These are phyloP conservation scores for Musa acuminata DNA, from an alignment of 176 grass and related monocot genomes.

Conservation along the genomic window DNA sequence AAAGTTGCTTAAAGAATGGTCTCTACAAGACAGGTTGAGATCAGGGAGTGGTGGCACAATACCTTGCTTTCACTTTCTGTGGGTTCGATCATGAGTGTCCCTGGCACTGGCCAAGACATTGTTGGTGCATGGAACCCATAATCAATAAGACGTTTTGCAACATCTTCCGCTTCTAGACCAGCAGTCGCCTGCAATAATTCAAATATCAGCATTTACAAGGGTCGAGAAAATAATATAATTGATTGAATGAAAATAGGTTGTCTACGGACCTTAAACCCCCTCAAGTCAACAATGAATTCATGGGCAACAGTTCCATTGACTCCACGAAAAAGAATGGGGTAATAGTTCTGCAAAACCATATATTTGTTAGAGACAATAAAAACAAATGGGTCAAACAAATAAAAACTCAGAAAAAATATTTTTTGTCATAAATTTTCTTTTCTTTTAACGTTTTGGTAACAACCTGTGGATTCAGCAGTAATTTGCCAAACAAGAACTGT, in stretches of 20 bases:
- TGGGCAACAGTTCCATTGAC: constrained; percentile 94
- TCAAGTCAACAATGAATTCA: constrained; percentile 95
- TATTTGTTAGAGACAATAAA: neutral
- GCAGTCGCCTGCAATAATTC: constrained; percentile 52
- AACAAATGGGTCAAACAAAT: constrained; percentile 10
- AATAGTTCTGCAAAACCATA: constrained; percentile 64
- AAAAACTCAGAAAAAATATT: neutral
- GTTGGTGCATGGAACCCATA: constrained; percentile 96
- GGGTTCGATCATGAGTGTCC: constrained; percentile 99
- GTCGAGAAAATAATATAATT: constrained; percentile 25
- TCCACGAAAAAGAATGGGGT: constrained; percentile 95
- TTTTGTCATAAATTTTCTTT: neutral
- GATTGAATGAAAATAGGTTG: constrained; percentile 1
- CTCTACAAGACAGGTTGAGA: neutral
- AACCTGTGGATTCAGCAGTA: neutral
- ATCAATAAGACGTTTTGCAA: constrained; percentile 92
- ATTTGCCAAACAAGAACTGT: too few species aligned
- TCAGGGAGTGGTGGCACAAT: neutral
- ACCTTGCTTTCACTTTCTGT: constrained; percentile 99
- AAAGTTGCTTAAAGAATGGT: constrained; percentile 22
- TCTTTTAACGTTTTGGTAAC: neutral
- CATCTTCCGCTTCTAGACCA: constrained; percentile 91
- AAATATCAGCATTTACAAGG: constrained; percentile 9
- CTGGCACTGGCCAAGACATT: constrained; percentile 99
- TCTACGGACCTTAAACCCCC: constrained; percentile 83